phyloP scores from a whole-genome alignment of 2,329 filamentous ascomycete species.

The Rhynchosporium secalis region DNA sequence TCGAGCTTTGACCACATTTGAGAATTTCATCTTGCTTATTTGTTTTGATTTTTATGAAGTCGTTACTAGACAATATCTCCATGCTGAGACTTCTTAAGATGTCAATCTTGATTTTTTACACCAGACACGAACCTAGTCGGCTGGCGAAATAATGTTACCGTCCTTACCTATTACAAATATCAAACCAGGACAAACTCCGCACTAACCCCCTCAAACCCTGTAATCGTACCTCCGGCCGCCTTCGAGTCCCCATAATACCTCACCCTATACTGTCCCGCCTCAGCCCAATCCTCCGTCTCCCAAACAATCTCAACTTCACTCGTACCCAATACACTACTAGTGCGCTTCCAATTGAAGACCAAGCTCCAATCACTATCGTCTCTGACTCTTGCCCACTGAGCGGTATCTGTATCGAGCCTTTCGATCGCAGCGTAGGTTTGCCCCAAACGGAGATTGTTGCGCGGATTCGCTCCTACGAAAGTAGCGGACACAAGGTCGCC shows the following conservation, averaged over 20 bases:
- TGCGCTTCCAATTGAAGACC: constrained; percentile 77
- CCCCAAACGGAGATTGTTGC: constrained; percentile 81
- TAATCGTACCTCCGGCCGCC: constrained; percentile 59
- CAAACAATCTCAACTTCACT: constrained; percentile 80
- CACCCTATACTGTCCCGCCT: constrained; percentile 70
- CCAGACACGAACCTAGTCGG: too few species aligned
- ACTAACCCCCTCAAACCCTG: constrained; percentile 68
- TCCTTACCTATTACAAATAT: neutral
- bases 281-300: constrained; percentile 67
- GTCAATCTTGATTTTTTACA: too few species aligned
- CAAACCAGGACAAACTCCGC: constrained; percentile 47
- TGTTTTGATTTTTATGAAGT: too few species aligned
- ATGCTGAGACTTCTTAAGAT: too few species aligned
- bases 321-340: constrained; percentile 66
- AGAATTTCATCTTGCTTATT: too few species aligned
- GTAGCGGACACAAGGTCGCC: constrained; percentile 64
- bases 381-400: constrained; percentile 64
- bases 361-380: constrained; percentile 83
- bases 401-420: constrained; percentile 47
- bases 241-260: constrained; percentile 86
- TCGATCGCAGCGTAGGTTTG: constrained; percentile 79
- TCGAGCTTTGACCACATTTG: too few species aligned
- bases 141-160: too few species aligned
- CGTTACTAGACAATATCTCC: too few species aligned
- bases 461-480: constrained; percentile 86